These are phyloP conservation scores for Rhizoctonia solani DNA, from an alignment of 1,284 basidiomycete species.

Conservation along the genomic window DNA sequence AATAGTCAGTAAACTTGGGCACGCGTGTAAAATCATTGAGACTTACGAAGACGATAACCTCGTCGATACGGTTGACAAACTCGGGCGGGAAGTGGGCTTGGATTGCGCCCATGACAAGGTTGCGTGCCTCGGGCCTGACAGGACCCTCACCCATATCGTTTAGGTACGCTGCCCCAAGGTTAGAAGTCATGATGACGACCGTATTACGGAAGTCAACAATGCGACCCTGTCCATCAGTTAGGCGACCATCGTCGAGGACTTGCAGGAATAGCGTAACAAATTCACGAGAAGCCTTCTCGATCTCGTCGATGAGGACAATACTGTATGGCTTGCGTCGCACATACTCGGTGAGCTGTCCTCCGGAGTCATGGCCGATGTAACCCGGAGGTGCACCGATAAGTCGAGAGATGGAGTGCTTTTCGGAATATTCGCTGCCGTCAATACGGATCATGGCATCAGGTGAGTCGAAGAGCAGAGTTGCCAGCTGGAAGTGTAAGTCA, in stretches of 20 bases:
- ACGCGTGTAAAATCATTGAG: neutral
- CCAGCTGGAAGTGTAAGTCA: conserved; percentile 59
- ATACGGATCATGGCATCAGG: conserved; percentile 89
- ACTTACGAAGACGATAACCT: conserved; percentile 86
- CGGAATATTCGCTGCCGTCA: conserved; percentile 91
- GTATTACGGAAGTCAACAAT: conserved; percentile 78
- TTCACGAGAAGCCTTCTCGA: conserved; percentile 89
- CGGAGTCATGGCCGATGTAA: conserved; percentile 91
- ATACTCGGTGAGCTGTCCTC: conserved; percentile 91
- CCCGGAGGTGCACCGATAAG: conserved; percentile 89
- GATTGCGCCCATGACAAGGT: conserved; percentile 78
- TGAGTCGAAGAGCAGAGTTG: conserved; percentile 86
- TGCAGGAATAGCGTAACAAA: conserved; percentile 93
- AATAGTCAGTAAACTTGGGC: conserved; percentile 42
- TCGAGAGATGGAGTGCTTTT: conserved; percentile 89
- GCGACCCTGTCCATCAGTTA: conserved; percentile 87
- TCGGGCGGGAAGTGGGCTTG: conserved; percentile 89
- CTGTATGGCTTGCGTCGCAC: conserved; percentile 85
- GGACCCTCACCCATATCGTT: conserved; percentile 77
- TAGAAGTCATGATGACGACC: conserved; percentile 94
- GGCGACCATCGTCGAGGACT: conserved; percentile 92
- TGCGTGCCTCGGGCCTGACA: conserved; percentile 64
- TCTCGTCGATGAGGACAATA: conserved; percentile 80
- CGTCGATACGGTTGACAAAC: conserved; percentile 90
- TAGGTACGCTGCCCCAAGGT: conserved; percentile 79